Evolutionary conservation across 108 stramenopile species (phyloP), one percentile per base, ranked within the genome.

Genomic region (Skeletonema grethae): DNA sequence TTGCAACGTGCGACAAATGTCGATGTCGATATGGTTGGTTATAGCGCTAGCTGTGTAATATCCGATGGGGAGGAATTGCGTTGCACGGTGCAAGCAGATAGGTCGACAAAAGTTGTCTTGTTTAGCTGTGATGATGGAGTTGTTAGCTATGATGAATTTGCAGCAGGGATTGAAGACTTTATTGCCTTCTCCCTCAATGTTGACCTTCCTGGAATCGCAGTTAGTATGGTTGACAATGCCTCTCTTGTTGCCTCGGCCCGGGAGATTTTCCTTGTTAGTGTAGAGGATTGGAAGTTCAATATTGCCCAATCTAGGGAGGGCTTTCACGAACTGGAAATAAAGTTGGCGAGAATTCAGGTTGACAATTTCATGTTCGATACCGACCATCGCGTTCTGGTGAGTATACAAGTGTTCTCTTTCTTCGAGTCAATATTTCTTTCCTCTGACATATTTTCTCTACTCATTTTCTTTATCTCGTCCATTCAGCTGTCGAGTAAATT

Each of bases 351-450:
- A 12, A 22, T 90, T 7, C 92, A 93, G 59, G 85, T 88, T 18
- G 92, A 93, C 72, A 93, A 93, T 65, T 88, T 89, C 59, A 87
- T 93, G 9, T 80, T 75, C 18, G 77, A 80, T 12, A 84, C 92
- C 9, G 82, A 88, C 57, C 90, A 90, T 65, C 88, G 88, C 2
- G 88, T 93, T 0, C 65, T 93, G 22, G 85, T 87, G 78, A 82
- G 85, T 79, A 6, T 11, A n/a, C n/a, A 25, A 39, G 24, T 64
- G 11, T 36, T 18, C 15, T 10, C 35, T 53, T 16, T 30, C 24
- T 34, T 34, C 32, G 35, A 24, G 59, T 30, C 6, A 18, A 4
- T 31, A 15, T 28, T 58, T 67, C 12, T 11, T 11, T 11, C 16
- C 7, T 43, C 28, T 39, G 24, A 22, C 41, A 13, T 36, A 28